phyloP scores from a whole-genome alignment of 306 rosid genomes.

The Cucumis melo region DNA sequence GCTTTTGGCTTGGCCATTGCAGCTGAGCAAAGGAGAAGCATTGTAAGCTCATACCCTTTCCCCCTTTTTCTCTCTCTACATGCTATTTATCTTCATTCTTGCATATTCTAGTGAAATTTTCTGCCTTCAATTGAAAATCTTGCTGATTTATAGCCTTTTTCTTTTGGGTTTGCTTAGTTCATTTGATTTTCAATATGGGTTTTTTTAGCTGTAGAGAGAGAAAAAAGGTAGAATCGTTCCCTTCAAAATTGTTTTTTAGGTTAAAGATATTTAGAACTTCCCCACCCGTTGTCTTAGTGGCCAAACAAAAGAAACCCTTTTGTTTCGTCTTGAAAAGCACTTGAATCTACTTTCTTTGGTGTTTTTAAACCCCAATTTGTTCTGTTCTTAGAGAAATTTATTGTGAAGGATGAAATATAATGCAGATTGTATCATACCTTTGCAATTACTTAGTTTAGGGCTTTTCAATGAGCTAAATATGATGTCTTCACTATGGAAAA shows the following conservation, averaged over 20 bases:
- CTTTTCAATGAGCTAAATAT: background rate
- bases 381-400: background rate
- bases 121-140: background rate
- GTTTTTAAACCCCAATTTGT: background rate
- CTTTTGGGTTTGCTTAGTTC: background rate
- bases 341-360: background rate
- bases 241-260: background rate
- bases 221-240: background rate
- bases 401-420: background rate
- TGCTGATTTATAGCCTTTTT: background rate
- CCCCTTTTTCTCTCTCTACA: background rate
- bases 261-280: background rate
- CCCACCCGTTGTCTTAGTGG: background rate
- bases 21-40: conserved; percentile 11
- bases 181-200: background rate
- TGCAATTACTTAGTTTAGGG: background rate
- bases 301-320: background rate
- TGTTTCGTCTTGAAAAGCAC: background rate
- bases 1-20: conserved; percentile 10
- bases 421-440: background rate
- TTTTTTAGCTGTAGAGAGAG: background rate
- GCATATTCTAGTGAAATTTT: background rate
- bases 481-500: background rate
- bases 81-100: background rate
- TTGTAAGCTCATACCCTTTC: background rate